These are phyloP conservation scores for Porphyrellus sp. DNA, from an alignment of 1,284 basidiomycete genomes.

Conservation along the genomic window DNA sequence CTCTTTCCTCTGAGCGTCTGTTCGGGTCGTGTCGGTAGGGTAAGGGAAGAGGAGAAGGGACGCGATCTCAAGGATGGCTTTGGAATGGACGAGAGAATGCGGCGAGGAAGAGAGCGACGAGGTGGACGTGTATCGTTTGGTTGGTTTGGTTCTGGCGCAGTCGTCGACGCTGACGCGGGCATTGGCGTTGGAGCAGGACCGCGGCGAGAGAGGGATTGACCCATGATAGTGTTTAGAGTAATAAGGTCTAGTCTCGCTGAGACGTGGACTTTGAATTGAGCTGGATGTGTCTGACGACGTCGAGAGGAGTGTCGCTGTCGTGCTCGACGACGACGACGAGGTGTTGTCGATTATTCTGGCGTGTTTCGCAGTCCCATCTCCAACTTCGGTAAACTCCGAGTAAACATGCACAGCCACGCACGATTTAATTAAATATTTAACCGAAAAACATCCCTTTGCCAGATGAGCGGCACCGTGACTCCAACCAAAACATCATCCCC, in stretches of 20 bases:
- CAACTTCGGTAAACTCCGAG: slow-evolving; percentile 22
- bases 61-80: slow-evolving; percentile 28
- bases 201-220: slow-evolving; percentile 31
- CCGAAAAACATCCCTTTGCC: not conserved
- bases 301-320: slow-evolving; percentile 8
- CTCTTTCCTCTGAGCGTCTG: slow-evolving; percentile 31
- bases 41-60: slow-evolving; percentile 13
- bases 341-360: slow-evolving; percentile 30
- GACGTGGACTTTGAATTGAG: not conserved
- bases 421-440: slow-evolving; percentile 16
- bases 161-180: slow-evolving; percentile 2
- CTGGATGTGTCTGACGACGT: slow-evolving; percentile 4
- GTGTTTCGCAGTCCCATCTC: slow-evolving; percentile 29
- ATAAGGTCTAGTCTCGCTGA: slow-evolving; percentile 1
- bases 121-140: not conserved
- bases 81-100: slow-evolving; percentile 28
- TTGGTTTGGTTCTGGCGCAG: slow-evolving; percentile 7
- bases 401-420: slow-evolving; percentile 21
- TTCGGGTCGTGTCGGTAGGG: slow-evolving; percentile 23
- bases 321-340: slow-evolving; percentile 16
- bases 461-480: too few species aligned
- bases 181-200: slow-evolving; percentile 10
- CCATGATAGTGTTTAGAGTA: slow-evolving; percentile 20
- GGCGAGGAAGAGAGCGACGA: slow-evolving; percentile 27
- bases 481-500: slow-evolving; percentile 57